Conservation (phyloP, 495 filamentous ascomycete species). For the Penicillium riverlandense region DNA sequence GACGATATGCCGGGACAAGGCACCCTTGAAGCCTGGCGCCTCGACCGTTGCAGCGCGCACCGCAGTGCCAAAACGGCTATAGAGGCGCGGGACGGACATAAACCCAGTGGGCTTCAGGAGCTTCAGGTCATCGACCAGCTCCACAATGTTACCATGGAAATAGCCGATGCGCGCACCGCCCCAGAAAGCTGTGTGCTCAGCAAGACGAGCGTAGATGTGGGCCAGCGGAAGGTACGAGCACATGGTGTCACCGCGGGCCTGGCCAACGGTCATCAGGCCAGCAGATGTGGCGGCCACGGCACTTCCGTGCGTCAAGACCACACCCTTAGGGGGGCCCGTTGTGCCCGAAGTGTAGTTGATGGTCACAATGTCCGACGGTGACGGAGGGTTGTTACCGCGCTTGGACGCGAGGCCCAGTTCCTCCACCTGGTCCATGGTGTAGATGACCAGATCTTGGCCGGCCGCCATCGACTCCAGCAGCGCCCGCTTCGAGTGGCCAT, state of each 20-base stretch:
- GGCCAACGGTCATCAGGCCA: constrained; percentile 45
- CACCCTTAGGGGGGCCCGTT: constrained; percentile 91
- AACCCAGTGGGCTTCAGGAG: constrained; percentile 74
- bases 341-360: constrained; percentile 99
- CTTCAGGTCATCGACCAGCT: constrained; percentile 88
- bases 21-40: constrained; percentile 72
- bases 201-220: constrained; percentile 84
- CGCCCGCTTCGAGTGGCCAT: constrained; percentile 70
- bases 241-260: constrained; percentile 48
- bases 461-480: constrained; percentile 68
- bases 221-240: constrained; percentile 90
- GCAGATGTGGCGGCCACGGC: constrained; percentile 66
- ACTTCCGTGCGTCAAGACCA: constrained; percentile 75
- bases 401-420: constrained; percentile 62
- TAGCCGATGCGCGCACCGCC: constrained; percentile 77
- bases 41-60: constrained; percentile 74
- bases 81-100: constrained; percentile 85
- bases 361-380: constrained; percentile 71
- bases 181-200: constrained; percentile 69
- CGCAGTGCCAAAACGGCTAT: constrained; percentile 79
- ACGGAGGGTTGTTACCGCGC: constrained; percentile 59
- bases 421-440: constrained; percentile 72
- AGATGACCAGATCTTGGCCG: constrained; percentile 65
- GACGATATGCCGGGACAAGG: constrained; percentile 73
- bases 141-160: constrained; percentile 87